Percentiles rank a stretch among this genome's conserved stretches.
phyloP scores from a whole-genome alignment of 345 rosid species.

The Eucalyptus sp. region DNA sequence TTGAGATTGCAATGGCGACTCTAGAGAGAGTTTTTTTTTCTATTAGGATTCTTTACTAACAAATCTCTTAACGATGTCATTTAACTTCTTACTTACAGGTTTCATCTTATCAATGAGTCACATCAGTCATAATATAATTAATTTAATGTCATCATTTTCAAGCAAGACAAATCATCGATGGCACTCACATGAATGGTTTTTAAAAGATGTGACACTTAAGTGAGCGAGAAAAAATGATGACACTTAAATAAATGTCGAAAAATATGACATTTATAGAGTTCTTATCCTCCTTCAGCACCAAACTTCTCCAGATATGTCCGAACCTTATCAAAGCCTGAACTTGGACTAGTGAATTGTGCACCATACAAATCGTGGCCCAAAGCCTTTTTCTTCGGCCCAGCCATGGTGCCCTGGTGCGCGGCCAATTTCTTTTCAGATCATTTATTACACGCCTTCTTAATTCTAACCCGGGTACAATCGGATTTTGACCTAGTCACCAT shows the following conservation, averaged over 20 bases:
- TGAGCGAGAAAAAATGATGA: neutral
- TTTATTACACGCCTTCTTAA: neutral
- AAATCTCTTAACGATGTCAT: neutral
- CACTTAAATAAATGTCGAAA: neutral
- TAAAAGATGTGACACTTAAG: neutral
- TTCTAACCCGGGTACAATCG: neutral
- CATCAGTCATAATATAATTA: rapidly evolving
- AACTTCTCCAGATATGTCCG: neutral
- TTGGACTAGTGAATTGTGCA: neutral
- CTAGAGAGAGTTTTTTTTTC: neutral
- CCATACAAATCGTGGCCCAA: neutral
- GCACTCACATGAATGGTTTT: neutral
- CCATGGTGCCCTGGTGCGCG: neutral
- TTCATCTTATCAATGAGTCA: neutral
- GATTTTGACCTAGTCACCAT: neutral
- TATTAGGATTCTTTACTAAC: neutral
- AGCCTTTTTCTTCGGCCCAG: neutral
- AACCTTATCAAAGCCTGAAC: neutral
- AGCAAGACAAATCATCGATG: rapidly evolving
- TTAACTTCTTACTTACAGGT: rapidly evolving
- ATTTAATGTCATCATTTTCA: neutral
- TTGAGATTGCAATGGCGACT: neutral
- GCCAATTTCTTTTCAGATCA: neutral
- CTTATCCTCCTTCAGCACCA: neutral
- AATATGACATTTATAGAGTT: neutral